These are phyloP conservation scores for Jamesozyma rosinii DNA, from an alignment of 805 yeast species.

Conservation along the genomic window DNA sequence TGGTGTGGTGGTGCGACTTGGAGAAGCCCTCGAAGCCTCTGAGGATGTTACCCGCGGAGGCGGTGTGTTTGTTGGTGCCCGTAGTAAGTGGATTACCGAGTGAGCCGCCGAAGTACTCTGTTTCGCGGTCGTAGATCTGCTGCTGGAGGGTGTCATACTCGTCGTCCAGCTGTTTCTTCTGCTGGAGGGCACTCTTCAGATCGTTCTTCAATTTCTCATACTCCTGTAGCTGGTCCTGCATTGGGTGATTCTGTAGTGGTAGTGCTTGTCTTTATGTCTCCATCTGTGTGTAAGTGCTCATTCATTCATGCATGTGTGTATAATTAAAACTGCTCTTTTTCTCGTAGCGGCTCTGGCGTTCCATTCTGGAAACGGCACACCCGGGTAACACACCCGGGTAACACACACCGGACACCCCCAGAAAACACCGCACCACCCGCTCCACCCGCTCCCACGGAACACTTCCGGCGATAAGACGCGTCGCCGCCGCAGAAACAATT, in stretches of 20 bases:
- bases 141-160: conserved; percentile 62
- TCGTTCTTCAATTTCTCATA: conserved; percentile 61
- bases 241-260: neutral
- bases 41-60: conserved; percentile 56
- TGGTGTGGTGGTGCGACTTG: conserved; percentile 31
- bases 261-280: neutral
- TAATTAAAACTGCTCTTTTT: no score
- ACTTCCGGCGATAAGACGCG: no score
- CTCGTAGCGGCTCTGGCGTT: no score
- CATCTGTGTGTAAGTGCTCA: no score
- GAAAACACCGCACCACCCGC: no score
- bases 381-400: no score
- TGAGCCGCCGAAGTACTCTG: conserved; percentile 2
- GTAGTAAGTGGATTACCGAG: neutral
- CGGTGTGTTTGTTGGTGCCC: conserved; percentile 1
- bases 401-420: no score
- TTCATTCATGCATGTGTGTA: no score
- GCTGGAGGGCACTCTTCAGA: conserved; percentile 51
- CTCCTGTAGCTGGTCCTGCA: conserved; percentile 31
- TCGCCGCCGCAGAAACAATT: no score
- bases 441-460: no score
- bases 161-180: conserved; percentile 57
- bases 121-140: conserved; percentile 64
- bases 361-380: no score
- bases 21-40: conserved; percentile 82